Conservation (phyloP, 2,329 filamentous ascomycete species). For the Zopfia rhizophila region DNA sequence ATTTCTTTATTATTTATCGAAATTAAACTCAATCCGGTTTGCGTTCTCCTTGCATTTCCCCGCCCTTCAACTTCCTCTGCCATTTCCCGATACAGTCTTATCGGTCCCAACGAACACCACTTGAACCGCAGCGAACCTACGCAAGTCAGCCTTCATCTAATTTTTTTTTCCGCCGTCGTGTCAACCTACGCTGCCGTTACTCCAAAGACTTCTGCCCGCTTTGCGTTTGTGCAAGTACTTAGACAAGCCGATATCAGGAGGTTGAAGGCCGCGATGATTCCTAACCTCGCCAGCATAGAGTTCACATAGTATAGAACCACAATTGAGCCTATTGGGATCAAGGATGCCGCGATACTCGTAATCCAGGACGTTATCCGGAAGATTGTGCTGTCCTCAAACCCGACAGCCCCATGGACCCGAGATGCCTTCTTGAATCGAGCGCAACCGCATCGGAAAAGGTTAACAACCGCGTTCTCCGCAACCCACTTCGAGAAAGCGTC, state of each 20-base stretch:
- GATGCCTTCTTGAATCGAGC: slow-evolving; percentile 24
- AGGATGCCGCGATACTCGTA: slow-evolving; percentile 29
- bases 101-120: too few species aligned
- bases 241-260: slow-evolving; percentile 33
- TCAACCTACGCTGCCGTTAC: slow-evolving; percentile 40
- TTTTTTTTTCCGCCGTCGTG: too few species aligned
- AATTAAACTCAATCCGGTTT: too few species aligned
- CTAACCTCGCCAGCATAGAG: slow-evolving; percentile 21
- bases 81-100: too few species aligned
- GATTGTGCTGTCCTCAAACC: slow-evolving; percentile 24
- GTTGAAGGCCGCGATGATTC: slow-evolving; percentile 34
- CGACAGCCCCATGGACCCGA: slow-evolving; percentile 10
- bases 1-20: too few species aligned
- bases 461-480: slow-evolving; percentile 17
- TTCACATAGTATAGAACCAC: slow-evolving; percentile 22
- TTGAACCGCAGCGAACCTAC: too few species aligned
- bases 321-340: slow-evolving; percentile 35
- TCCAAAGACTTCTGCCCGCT: slow-evolving; percentile 35
- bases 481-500: slow-evolving; percentile 33
- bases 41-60: too few species aligned
- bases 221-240: slow-evolving; percentile 31
- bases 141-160: too few species aligned
- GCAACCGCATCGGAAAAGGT: slow-evolving; percentile 20
- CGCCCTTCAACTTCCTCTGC: too few species aligned
- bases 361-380: slow-evolving; percentile 30